A percentile compares a stretch with the other conserved stretches of the same genome.
Conservation (phyloP, 768 basidiomycete species). For the Boletus sensibilis region DNA sequence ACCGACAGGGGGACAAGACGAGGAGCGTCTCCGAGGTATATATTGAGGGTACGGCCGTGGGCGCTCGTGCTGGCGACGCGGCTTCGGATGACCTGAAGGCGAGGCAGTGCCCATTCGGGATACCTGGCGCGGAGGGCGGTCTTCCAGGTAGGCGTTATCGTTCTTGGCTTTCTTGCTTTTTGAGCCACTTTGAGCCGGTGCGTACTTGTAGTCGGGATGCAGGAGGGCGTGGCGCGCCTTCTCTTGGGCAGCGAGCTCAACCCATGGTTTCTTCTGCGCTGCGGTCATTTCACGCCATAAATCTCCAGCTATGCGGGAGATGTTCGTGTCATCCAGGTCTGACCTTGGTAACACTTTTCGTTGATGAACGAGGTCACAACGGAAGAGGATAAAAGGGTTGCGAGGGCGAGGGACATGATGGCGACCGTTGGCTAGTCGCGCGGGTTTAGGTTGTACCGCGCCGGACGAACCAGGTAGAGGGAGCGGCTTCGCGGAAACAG, state of each 20-base stretch:
- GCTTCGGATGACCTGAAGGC: constrained; percentile 1
- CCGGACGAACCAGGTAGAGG: constrained; percentile 28
- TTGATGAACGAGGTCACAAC: constrained; percentile 69
- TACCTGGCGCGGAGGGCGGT: constrained; percentile 12
- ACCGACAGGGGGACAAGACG: constrained; percentile 42
- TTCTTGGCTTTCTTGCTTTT: constrained; percentile 24
- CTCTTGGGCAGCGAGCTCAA: constrained; percentile 48
- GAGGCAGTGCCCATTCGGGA: constrained; percentile 1
- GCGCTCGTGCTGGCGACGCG: constrained; percentile 16
- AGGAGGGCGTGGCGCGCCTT: constrained; percentile 41
- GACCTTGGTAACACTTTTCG: constrained; percentile 52
- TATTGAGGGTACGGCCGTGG: constrained; percentile 24
- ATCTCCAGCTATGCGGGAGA: constrained; percentile 63
- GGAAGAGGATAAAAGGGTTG: constrained; percentile 80
- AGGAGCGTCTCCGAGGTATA: constrained; percentile 35
- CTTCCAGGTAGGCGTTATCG: constrained; percentile 6
- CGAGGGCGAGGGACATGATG: constrained; percentile 67
- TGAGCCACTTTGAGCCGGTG: constrained; percentile 25
- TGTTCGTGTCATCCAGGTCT: constrained; percentile 66
- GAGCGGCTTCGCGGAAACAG: constrained; percentile 15
- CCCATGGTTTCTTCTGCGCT: constrained; percentile 48
- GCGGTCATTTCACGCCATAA: constrained; percentile 61
- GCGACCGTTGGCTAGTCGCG: constrained; percentile 18
- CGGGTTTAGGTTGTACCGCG: constrained; percentile 13
- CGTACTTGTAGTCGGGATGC: constrained; percentile 47